Conservation (phyloP, 805 yeast genomes). For the Metschnikowia lunata region DNA sequence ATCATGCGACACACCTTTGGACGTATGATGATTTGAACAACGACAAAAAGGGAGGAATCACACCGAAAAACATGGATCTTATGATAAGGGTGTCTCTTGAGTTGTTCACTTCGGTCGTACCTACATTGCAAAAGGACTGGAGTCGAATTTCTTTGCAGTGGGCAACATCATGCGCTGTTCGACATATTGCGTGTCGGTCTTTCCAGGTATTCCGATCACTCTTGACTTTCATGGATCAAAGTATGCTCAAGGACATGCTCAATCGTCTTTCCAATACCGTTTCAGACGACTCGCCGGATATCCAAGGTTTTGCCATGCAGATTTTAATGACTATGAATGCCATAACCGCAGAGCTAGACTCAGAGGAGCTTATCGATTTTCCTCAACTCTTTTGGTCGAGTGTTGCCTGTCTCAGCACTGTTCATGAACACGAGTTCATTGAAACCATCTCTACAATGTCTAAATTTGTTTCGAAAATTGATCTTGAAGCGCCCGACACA, state of each 20-base stretch:
- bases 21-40: constrained; percentile 78
- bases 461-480: constrained; percentile 82
- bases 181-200: constrained; percentile 95
- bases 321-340: constrained; percentile 94
- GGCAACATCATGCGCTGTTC: constrained; percentile 97
- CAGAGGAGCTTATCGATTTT: constrained; percentile 73
- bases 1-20: constrained; percentile 56
- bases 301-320: constrained; percentile 96
- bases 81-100: constrained; percentile 60
- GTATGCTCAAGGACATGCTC: constrained; percentile 89
- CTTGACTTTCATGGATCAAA: constrained; percentile 74
- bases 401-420: constrained; percentile 84
- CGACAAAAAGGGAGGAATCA: constrained; percentile 68
- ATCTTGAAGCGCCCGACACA: constrained; percentile 78
- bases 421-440: constrained; percentile 89
- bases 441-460: constrained; percentile 80
- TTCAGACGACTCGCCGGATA: constrained; percentile 82
- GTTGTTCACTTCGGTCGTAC: constrained; percentile 44
- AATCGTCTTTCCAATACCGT: constrained; percentile 90
- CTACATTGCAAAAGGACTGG: constrained; percentile 76
- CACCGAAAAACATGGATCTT: constrained; percentile 81
- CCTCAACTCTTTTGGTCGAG: constrained; percentile 96
- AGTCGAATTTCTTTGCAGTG: constrained; percentile 75
- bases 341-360: constrained; percentile 76
- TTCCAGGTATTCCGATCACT: constrained; percentile 88